Percentiles rank a stretch among this genome's conserved stretches.
phyloP scores from a whole-genome alignment of 2,329 filamentous ascomycete genomes.

The Neonectria magnoliae region DNA sequence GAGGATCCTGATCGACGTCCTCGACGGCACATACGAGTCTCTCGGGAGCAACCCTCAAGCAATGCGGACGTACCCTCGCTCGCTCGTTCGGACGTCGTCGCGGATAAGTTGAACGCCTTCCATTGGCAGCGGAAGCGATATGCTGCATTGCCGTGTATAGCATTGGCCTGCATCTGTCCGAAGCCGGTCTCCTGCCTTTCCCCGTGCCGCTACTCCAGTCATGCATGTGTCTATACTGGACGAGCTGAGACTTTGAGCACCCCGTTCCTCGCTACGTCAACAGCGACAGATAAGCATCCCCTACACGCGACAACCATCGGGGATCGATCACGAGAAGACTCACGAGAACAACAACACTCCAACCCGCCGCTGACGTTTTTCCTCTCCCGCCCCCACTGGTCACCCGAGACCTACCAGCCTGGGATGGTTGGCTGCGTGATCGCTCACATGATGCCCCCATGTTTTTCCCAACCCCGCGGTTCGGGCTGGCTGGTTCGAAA shows the following conservation, averaged over 20 bases:
- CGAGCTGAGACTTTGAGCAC: not conserved
- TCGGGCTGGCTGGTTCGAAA: not conserved
- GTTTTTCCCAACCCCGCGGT: not conserved
- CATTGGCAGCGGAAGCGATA: not conserved
- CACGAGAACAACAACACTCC: not conserved
- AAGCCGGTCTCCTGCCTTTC: not conserved
- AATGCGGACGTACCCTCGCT: not conserved
- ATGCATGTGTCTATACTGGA: not conserved
- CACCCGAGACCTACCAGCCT: slow-evolving; percentile 8
- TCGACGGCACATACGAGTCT: not conserved
- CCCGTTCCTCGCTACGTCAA: no score
- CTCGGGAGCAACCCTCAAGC: not conserved
- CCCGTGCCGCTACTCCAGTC: not conserved
- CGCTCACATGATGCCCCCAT: slow-evolving; percentile 34
- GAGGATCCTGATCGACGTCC: not conserved
- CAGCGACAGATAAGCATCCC: not conserved
- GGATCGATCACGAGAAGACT: slow-evolving; percentile 5
- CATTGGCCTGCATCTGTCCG: not conserved
- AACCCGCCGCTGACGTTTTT: slow-evolving; percentile 3
- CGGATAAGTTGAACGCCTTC: not conserved
- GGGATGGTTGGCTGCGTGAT: slow-evolving; percentile 16
- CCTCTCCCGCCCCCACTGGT: not conserved
- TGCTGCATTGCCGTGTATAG: not conserved
- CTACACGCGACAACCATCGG: not conserved
- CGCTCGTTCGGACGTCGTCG: not conserved